Percentiles rank a stretch among this genome's conserved stretches.
phyloP scores from a whole-genome alignment of 1,284 basidiomycete species.

The Melanopsichium pennsylvanicum region DNA sequence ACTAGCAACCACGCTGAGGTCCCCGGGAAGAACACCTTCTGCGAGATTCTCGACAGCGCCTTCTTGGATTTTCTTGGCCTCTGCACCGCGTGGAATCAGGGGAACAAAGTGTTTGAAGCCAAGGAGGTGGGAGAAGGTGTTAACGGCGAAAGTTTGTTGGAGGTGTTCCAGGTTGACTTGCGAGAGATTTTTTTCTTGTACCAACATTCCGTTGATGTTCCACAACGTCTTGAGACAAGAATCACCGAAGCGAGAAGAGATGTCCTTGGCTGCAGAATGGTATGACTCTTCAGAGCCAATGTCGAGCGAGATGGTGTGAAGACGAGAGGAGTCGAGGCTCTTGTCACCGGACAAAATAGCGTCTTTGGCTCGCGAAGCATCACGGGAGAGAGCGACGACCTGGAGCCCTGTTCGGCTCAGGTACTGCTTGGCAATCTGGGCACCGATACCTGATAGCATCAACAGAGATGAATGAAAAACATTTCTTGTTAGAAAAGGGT shows the following conservation, averaged over 20 bases:
- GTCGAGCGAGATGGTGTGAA: slow-evolving; percentile 67
- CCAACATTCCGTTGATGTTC: slow-evolving; percentile 69
- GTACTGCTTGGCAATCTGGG: slow-evolving; percentile 50
- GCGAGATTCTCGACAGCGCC: slow-evolving; percentile 48
- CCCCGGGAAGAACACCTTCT: slow-evolving; percentile 61
- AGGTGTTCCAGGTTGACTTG: slow-evolving; percentile 70
- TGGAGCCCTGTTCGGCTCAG: slow-evolving; percentile 67
- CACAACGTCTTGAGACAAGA: slow-evolving; percentile 67
- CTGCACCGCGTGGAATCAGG: slow-evolving; percentile 66
- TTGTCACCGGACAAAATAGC: slow-evolving; percentile 57
- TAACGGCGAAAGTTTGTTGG: slow-evolving; percentile 67
- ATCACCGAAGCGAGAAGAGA: slow-evolving; percentile 66
- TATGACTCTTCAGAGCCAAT: slow-evolving; percentile 67
- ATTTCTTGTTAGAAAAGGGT: neutral
- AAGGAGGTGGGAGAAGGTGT: slow-evolving; percentile 69
- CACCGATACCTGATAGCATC: slow-evolving; percentile 49
- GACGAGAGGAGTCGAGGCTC: slow-evolving; percentile 49
- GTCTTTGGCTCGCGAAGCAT: slow-evolving; percentile 58
- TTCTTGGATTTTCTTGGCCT: slow-evolving; percentile 40
- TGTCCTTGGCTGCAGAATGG: slow-evolving; percentile 64
- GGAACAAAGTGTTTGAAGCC: slow-evolving; percentile 70
- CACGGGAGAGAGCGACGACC: slow-evolving; percentile 68
- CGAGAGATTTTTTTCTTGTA: slow-evolving; percentile 72
- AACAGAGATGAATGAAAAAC: too few relatives aligned
- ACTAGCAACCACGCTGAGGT: slow-evolving; percentile 66